Evolutionary conservation across 192 early-diverging fungal species (phyloP).

Genomic region (Dissophora ornata): DNA sequence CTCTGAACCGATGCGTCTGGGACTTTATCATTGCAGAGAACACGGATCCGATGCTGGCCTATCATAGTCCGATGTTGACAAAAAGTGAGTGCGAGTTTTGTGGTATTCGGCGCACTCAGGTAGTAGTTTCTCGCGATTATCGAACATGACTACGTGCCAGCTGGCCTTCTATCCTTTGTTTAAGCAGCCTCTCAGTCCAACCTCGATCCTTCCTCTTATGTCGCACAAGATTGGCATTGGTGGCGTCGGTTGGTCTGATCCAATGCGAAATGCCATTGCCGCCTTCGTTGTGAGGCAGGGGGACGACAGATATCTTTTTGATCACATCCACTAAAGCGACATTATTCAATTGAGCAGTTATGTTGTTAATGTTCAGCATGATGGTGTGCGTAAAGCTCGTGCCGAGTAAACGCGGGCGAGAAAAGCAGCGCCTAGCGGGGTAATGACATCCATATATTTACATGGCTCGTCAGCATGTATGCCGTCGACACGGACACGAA

Average conservation of each 20-base stretch:
- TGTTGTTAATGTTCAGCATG: too few species aligned
- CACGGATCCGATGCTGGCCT: slow-evolving; percentile 13
- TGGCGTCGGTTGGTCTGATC: slow-evolving; percentile 2
- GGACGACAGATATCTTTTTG: neutral
- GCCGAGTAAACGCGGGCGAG: too few species aligned
- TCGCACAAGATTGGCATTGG: neutral
- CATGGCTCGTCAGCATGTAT: neutral
- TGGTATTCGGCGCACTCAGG: too few species aligned
- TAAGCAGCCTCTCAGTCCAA: slow-evolving; percentile 1
- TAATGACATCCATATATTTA: slow-evolving; percentile 9
- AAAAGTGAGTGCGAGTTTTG: neutral
- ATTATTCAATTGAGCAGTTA: too few species aligned
- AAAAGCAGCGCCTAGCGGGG: too few species aligned
- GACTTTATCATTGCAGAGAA: slow-evolving; percentile 22
- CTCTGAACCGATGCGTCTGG: slow-evolving; percentile 12
- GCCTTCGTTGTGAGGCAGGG: neutral
- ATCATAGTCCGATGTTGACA: too few species aligned
- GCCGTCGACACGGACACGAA: slow-evolving; percentile 1
- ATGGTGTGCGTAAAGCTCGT: too few species aligned
- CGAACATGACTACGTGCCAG: neutral
- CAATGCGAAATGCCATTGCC: neutral
- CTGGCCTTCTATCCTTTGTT: slow-evolving; percentile 11
- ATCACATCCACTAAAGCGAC: slow-evolving; percentile 18
- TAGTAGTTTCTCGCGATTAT: neutral
- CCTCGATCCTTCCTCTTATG: neutral